Conservation (phyloP, 2,329 filamentous ascomycete species). For the Diplodia scrobiculata region DNA sequence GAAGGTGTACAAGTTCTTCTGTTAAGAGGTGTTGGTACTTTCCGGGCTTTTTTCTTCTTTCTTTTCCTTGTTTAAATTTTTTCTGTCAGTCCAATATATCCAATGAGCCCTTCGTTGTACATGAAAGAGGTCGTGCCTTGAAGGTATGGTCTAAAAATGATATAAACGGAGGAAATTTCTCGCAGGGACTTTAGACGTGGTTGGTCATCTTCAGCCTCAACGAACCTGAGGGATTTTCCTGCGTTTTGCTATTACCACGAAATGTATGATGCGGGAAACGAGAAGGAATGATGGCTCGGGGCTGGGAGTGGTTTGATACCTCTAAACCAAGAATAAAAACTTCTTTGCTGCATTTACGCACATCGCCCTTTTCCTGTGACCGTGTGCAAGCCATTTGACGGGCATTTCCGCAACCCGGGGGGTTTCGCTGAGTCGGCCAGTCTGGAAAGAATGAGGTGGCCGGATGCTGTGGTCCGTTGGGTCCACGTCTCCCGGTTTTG, state of each 20-base stretch:
- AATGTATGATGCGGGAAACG: neutral
- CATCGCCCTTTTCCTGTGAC: neutral
- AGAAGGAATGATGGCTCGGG: neutral
- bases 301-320: neutral
- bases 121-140: neutral
- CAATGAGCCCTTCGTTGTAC: neutral
- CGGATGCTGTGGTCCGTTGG: no score
- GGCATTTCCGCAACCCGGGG: no score
- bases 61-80: conserved; percentile 2
- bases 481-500: no score
- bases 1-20: conserved; percentile 54
- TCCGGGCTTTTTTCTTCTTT: neutral
- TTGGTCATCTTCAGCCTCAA: neutral
- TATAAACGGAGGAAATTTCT: neutral
- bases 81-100: conserved; percentile 14
- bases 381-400: neutral
- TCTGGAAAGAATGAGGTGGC: no score
- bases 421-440: no score
- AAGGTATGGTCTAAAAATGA: neutral
- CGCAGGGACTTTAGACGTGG: neutral
- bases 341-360: neutral
- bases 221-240: neutral
- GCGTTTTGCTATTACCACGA: neutral
- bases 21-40: conserved; percentile 35
- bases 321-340: neutral